Evolutionary conservation across 2,329 filamentous ascomycete genomes (phyloP), one percentile per base, ranked within the genome.

Genomic region (Microdochium bolleyi): DNA sequence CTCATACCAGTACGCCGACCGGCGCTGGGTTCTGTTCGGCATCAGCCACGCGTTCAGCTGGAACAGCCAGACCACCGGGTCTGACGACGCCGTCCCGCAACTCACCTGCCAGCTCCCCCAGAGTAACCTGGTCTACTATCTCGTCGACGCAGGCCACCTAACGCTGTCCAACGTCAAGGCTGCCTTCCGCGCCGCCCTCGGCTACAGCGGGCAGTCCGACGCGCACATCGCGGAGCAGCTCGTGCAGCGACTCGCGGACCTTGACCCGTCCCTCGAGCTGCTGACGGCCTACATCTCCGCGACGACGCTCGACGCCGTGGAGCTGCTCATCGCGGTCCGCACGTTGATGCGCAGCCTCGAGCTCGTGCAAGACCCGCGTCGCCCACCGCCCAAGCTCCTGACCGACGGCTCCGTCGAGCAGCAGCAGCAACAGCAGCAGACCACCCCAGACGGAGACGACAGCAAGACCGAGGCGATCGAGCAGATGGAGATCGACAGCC

Each of bases 271-370:
- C 32, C 78, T 89, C 65, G 80, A 84, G 50, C 71, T 89, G 2
- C 73, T 91, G 38, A 75, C 85, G 46, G 79, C 78, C 52, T 82
- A 89, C 54, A 72, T 92, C 7, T 79, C 81, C 38, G 77, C 78
- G 5, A 87, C 85, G 8, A 80, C 82, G 60, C 75, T 90, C 19
- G 81, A 83, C 3, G 74, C 86, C 41, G 70, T 77, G 3, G 87
- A 91, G 63, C 73, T 91, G 5, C 75, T 89, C 2, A 72, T 84
- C 53, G 80, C 83, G 3, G 79, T 91, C 51, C 79, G 82, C 51
- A 70, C 80, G 2, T 72, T 91, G 16, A 86, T 91, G 73, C 76
- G 81, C 49, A 90, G 84, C 59, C 76, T 92, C 41, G 85, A 86
- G 55, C 66, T 84, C 32, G 71, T 82, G 22, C 71, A 74, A 30